Evolutionary conservation across 768 basidiomycete genomes (phyloP).

Genomic region (Chalciporus pseudorubinellus): DNA sequence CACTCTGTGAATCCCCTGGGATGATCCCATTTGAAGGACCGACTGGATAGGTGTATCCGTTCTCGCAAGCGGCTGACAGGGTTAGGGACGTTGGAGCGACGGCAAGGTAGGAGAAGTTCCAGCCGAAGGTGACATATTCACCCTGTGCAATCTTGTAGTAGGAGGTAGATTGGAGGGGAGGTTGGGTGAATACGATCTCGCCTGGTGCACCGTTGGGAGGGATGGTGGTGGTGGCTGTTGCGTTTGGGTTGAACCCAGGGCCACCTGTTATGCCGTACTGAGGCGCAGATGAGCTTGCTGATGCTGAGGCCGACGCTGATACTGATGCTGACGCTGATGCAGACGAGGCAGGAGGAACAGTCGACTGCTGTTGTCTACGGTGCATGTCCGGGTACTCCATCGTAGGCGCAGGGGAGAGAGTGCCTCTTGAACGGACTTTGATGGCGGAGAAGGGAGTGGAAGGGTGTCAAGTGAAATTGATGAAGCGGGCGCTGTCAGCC

Average conservation of each 20-base stretch:
- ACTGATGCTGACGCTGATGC: neutral
- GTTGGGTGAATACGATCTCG: slow-evolving; percentile 52
- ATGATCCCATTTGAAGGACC: slow-evolving; percentile 56
- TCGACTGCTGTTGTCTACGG: neutral
- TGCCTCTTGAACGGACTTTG: slow-evolving; percentile 17
- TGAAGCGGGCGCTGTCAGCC: slow-evolving; percentile 3
- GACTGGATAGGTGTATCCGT: slow-evolving; percentile 67
- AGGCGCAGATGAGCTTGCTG: neutral
- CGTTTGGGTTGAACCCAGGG: slow-evolving; percentile 24
- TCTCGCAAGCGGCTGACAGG: slow-evolving; percentile 61
- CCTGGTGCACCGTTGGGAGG: slow-evolving; percentile 40
- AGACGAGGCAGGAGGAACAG: neutral
- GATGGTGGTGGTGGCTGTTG: slow-evolving; percentile 22
- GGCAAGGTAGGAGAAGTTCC: slow-evolving; percentile 64
- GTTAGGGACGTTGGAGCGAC: slow-evolving; percentile 54
- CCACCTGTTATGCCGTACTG: slow-evolving; percentile 27
- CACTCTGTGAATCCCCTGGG: slow-evolving; percentile 46
- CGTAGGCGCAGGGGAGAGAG: slow-evolving; percentile 1
- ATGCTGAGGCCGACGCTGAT: neutral
- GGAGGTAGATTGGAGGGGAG: slow-evolving; percentile 55
- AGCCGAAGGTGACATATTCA: slow-evolving; percentile 65
- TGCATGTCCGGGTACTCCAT: neutral
- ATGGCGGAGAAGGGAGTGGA: neutral
- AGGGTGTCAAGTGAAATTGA: neutral
- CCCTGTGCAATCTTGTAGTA: slow-evolving; percentile 63